Evolutionary conservation across 2,329 filamentous ascomycete species (phyloP), one percentile per base, ranked within the genome.

Genomic region (Penicillium sp.): DNA sequence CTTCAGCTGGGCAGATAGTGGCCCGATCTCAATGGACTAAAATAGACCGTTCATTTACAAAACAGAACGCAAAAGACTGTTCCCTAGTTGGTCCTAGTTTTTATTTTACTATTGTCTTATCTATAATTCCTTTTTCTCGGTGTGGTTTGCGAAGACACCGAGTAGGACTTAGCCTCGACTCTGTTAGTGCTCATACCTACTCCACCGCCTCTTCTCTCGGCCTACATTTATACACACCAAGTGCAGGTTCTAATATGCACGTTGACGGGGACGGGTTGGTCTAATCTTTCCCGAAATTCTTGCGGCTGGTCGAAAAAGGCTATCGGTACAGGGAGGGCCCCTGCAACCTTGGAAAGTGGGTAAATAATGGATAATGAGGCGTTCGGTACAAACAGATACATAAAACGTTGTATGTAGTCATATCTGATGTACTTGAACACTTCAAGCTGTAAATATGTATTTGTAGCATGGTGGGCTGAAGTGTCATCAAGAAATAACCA

Each of bases 201-300:
- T 41, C 60, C 58, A 61, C 59, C 59, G 55, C 60, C 53, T 54
- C 4, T 61, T 58, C 45, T 29, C 3, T 8, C 36, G 30, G 51
- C 35, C 11, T 23, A 23, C 23, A 29, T 23, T 26, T 16, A 39
- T 40, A 11, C 26, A 39, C 11, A n/a, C n/a, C n/a, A n/a, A 19
- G 3, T 23, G 23, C 5, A 23, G 23, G 47, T 27, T 29, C 26
- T n/a, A n/a, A 16, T 6, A 41, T 50, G 53, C 50, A 19, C 14
- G 16, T 18, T 8, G 34, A 30, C 26, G 42, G 38, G 38, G 40
- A 44, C 55, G 55, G 47, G 42, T 55, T 51, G 29, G 51, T 40
- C 59, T 61, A 57, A 56, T 50, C 57, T 59, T 59, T 53, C 38
- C 49, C 52, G 39, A 47, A 30, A 44, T 42, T 11, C 38, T 59